phyloP scores from a whole-genome alignment of 2,329 filamentous ascomycete species.

The Botrytis porri region DNA sequence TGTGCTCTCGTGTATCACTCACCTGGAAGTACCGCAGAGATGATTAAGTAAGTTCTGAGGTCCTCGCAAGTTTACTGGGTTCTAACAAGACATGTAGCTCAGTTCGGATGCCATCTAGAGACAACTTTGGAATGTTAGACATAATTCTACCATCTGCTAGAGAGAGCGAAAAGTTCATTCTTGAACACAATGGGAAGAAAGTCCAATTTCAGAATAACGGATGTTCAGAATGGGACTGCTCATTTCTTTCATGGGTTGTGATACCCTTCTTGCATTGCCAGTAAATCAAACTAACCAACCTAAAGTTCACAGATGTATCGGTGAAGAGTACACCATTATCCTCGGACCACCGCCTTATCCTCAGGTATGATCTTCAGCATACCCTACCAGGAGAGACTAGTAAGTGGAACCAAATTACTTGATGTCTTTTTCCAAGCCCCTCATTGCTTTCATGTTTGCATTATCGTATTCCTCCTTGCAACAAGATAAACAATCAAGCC shows the following conservation, averaged over 20 bases:
- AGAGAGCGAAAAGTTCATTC: neutral
- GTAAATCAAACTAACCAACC: neutral
- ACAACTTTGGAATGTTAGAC: neutral
- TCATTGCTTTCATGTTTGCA: neutral
- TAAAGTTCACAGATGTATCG: neutral
- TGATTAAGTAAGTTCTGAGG: neutral
- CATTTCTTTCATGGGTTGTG: neutral
- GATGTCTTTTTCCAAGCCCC: neutral
- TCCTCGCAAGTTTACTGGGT: neutral
- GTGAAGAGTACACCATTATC: neutral
- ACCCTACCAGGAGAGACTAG: neutral
- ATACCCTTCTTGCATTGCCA: neutral
- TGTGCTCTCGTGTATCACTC: neutral
- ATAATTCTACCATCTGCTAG: neutral
- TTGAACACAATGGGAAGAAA: neutral
- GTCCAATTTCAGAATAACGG: no score
- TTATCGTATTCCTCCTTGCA: neutral
- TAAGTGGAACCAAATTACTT: neutral
- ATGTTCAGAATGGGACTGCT: neutral
- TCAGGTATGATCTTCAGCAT: neutral
- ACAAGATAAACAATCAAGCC: neutral
- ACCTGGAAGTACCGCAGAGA: neutral
- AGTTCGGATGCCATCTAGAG: neutral
- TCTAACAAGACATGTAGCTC: neutral
- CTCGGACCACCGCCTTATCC: neutral